Evolutionary conservation across 208 protist genomes (phyloP), one percentile per base, ranked within the genome.

Genomic region (Leptomonas pyrrhocoris): DNA sequence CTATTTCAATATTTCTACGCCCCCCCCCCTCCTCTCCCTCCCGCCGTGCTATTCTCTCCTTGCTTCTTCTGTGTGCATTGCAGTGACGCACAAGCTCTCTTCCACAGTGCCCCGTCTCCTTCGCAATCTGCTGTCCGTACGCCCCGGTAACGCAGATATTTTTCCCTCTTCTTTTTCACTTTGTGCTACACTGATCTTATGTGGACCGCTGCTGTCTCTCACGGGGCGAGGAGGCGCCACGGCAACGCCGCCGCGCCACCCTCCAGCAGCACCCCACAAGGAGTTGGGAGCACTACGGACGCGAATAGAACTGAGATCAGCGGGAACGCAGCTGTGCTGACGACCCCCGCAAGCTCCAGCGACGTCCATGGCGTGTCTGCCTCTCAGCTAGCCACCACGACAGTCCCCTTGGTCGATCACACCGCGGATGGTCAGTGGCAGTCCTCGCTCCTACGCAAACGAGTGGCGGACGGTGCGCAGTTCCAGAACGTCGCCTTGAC

Each of bases 401-500:
- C 58, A 45, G 8, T 21, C 12, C n/a, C n/a, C n/a, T 13, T 53
- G 40, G 58, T 64, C 1, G 38, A 30, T 0, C 43, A 63, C 54
- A 51, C 34, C 6, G 42, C 1, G 28, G 34, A 53, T 8, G 59
- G 50, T 12, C 42, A 27, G 53, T 79, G 80, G 74, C 48, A 79
- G 45, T 76, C 63, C 1, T 48, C 78, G n/a, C 58, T 93, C 46
- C 59, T 95, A 23, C 58, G 74, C 23, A 0, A 84, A 25, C 87
- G 90, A 0, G 51, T 86, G 9, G 79, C 49, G 7, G 53, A 46
- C 1, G 80, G 85, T 2, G 73, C 69, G 12, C 9, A n/a, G 7
- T 93, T 93, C 55, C 76, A 63, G 1, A 97, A 97, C 68, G 81
- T 90, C 21, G 84, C 88, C 3, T 61, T 88, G 25, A 73, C 71